Conservation (phyloP, 2,329 filamentous ascomycete genomes). For the Monilinia laxa region DNA sequence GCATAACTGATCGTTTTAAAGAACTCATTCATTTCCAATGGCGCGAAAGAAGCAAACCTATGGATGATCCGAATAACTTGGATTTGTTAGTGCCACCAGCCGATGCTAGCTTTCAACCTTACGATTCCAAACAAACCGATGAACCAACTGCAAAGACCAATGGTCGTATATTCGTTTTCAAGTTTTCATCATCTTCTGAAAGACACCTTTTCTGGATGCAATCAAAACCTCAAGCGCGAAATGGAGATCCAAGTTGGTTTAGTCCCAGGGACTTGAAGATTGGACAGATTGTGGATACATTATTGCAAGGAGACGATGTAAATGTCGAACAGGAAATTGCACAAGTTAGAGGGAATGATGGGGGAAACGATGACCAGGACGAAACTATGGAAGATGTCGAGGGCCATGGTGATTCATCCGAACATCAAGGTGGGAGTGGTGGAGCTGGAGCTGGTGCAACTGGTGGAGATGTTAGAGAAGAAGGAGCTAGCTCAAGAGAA, state of each 20-base stretch:
- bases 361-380: conserved; percentile 61
- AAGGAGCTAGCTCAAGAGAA: conserved; percentile 84
- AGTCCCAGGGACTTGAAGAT: conserved; percentile 84
- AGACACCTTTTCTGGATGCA: conserved; percentile 96
- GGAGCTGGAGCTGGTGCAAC: conserved; percentile 85
- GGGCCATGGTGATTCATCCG: conserved; percentile 58
- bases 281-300: conserved; percentile 78
- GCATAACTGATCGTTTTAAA: conserved; percentile 41
- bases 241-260: conserved; percentile 71
- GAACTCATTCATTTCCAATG: conserved; percentile 96
- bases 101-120: conserved; percentile 84
- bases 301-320: conserved; percentile 87
- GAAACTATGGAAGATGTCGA: conserved; percentile 80
- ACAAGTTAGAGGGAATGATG: conserved; percentile 54
- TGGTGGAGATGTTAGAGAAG: conserved; percentile 86
- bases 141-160: conserved; percentile 66
- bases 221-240: conserved; percentile 74
- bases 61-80: conserved; percentile 69
- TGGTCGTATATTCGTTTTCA: conserved; percentile 88
- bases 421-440: conserved; percentile 64
- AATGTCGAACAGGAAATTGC: conserved; percentile 73
- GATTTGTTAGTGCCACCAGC: conserved; percentile 92
- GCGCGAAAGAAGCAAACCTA: conserved; percentile 72
- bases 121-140: conserved; percentile 66
- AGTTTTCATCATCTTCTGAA: conserved; percentile 89